Percentiles rank a stretch among this genome's conserved stretches.
Evolutionary conservation across 1,284 basidiomycete genomes (phyloP).

Genomic region (Entoloma clypeatum): DNA sequence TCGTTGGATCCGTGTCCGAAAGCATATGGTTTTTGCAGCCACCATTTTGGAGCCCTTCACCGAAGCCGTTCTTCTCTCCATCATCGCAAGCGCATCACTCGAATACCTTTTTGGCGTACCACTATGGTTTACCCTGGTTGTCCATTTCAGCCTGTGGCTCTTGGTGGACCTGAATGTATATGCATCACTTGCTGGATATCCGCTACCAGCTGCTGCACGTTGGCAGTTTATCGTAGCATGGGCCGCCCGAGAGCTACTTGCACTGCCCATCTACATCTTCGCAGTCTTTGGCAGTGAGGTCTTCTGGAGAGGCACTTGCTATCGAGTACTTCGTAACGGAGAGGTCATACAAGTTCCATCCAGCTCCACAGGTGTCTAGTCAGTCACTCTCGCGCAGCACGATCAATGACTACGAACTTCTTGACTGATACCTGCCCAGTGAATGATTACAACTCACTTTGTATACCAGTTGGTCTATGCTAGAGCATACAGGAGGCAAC

Average conservation of each 20-base stretch:
- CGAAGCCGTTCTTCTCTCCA: slow-evolving; percentile 72
- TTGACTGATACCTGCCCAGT: too few species aligned
- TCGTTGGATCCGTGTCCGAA: slow-evolving; percentile 93
- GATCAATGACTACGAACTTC: too few species aligned
- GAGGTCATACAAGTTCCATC: slow-evolving; percentile 40
- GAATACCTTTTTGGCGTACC: slow-evolving; percentile 51
- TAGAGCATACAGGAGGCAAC: too few species aligned
- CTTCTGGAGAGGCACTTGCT: slow-evolving; percentile 75
- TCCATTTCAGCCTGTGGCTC: slow-evolving; percentile 60
- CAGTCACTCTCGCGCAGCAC: slow-evolving; percentile 13
- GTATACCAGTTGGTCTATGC: too few species aligned
- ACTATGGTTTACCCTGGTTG: slow-evolving; percentile 48
- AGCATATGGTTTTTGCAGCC: slow-evolving; percentile 83
- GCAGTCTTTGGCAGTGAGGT: slow-evolving; percentile 81
- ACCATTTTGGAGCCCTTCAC: slow-evolving; percentile 89
- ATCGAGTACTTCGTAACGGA: slow-evolving; percentile 62
- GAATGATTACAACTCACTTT: too few species aligned
- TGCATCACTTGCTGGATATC: slow-evolving; percentile 66
- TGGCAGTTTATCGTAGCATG: slow-evolving; percentile 74
- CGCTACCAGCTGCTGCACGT: slow-evolving; percentile 45
- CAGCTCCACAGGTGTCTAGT: slow-evolving; percentile 18
- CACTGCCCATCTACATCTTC: slow-evolving; percentile 81
- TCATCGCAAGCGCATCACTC: slow-evolving; percentile 58
- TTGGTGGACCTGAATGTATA: slow-evolving; percentile 72
- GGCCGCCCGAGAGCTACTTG: slow-evolving; percentile 71